These are phyloP conservation scores for Lecanosticta acicola DNA, from an alignment of 2,329 filamentous ascomycete species.

Conservation along the genomic window DNA sequence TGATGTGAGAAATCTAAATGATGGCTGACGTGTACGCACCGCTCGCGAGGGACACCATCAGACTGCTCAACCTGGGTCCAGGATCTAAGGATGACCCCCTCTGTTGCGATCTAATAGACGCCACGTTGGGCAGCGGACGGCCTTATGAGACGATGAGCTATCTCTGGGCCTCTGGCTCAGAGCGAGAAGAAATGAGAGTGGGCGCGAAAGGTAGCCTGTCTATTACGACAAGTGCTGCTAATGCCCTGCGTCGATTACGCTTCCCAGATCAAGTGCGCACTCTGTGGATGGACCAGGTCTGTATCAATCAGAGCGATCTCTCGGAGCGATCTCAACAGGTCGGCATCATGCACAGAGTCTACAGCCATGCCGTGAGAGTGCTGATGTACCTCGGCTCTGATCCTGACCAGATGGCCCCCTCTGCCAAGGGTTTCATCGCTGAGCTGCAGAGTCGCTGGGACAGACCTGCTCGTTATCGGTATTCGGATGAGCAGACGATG, in stretches of 20 bases:
- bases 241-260: not conserved
- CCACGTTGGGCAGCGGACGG: not conserved
- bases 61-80: not conserved
- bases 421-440: not conserved
- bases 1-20: too few relatives aligned
- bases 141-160: not conserved
- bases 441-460: not conserved
- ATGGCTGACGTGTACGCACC: too few relatives aligned
- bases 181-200: not conserved
- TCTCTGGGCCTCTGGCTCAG: not conserved
- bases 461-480: not conserved
- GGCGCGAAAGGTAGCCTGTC: not conserved
- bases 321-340: constrained; percentile 4
- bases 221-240: not conserved
- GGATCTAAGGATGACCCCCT: not conserved
- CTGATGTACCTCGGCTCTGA: constrained; percentile 26
- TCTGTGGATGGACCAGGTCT: constrained; percentile 1
- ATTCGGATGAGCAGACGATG: not conserved
- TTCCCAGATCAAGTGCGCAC: not conserved
- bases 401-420: not conserved
- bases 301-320: constrained; percentile 8
- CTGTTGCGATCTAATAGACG: not conserved
- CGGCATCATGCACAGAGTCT: constrained; percentile 4
- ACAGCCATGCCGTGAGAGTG: constrained; percentile 19
- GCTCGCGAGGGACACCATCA: not conserved